Evolutionary conservation across 345 rosid species (phyloP).

Genomic region (Gossypium stocksii): DNA sequence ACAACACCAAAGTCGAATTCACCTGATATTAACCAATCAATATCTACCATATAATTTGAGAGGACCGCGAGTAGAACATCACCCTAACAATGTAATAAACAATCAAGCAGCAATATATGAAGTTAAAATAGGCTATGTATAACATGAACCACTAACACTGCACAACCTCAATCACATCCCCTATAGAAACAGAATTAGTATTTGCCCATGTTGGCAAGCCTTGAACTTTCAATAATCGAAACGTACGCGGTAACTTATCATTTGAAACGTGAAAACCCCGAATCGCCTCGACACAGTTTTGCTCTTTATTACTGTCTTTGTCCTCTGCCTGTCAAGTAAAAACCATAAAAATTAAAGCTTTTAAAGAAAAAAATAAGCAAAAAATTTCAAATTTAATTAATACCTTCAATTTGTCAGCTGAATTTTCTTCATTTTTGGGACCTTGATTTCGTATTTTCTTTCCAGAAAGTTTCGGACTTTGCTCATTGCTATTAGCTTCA

Average conservation of each 20-base stretch:
- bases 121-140: neutral
- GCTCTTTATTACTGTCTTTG: neutral
- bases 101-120: conserved; percentile 8
- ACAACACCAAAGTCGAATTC: conserved; percentile 16
- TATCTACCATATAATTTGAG: conserved; percentile 92
- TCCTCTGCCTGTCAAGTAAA: conserved; percentile 32
- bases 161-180: conserved; percentile 74
- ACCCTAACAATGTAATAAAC: conserved; percentile 44
- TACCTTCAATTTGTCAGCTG: neutral
- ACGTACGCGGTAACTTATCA: conserved; percentile 46
- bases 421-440: conserved; percentile 11
- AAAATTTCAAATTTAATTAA: neutral
- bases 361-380: neutral
- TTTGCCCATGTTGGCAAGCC: conserved; percentile 88
- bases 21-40: conserved; percentile 79
- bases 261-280: conserved; percentile 37
- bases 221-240: conserved; percentile 65
- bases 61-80: conserved; percentile 64
- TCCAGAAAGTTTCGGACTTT: conserved; percentile 20
- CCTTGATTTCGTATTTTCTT: conserved; percentile 49
- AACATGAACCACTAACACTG: neutral
- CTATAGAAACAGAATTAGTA: conserved; percentile 76
- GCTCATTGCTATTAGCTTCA: conserved; percentile 9
- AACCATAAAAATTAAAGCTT: neutral
- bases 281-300: conserved; percentile 44